Conservation (phyloP, 805 yeast genomes). For the Tanozyma kutaoensis region DNA sequence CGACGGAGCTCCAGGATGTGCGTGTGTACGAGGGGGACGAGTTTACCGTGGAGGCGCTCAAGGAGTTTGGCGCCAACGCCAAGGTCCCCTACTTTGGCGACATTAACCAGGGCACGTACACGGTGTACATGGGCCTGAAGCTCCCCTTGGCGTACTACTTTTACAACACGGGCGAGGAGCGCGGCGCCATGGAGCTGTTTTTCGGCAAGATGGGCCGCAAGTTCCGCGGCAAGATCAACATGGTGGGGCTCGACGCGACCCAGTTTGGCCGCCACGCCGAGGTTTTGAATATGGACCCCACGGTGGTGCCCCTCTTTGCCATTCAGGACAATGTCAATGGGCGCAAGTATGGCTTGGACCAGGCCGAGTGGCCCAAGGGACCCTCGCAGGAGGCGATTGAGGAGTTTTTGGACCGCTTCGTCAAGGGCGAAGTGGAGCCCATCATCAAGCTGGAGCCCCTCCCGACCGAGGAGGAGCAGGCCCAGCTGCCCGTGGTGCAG, state of each 20-base stretch:
- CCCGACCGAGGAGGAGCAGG: slow-evolving; percentile 65
- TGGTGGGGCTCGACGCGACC: slow-evolving; percentile 79
- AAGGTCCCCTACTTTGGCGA: slow-evolving; percentile 80
- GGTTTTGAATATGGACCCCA: slow-evolving; percentile 69
- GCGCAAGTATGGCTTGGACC: slow-evolving; percentile 69
- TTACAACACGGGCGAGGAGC: slow-evolving; percentile 58
- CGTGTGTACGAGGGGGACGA: slow-evolving; percentile 25
- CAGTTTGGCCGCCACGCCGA: slow-evolving; percentile 79
- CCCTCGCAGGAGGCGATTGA: slow-evolving; percentile 35
- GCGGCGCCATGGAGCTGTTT: slow-evolving; percentile 35
- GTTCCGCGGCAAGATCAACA: slow-evolving; percentile 68
- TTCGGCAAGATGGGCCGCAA: slow-evolving; percentile 57
- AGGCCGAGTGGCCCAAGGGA: slow-evolving; percentile 35
- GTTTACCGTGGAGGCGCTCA: slow-evolving; percentile 22
- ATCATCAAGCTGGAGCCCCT: slow-evolving; percentile 74
- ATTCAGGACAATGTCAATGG: slow-evolving; percentile 62
- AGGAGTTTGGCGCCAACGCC: slow-evolving; percentile 43
- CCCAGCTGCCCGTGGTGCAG: slow-evolving; percentile 43
- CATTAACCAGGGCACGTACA: slow-evolving; percentile 68
- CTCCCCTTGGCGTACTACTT: slow-evolving; percentile 84
- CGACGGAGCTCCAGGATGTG: slow-evolving; percentile 26
- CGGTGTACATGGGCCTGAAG: slow-evolving; percentile 55
- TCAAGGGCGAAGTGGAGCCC: slow-evolving; percentile 55
- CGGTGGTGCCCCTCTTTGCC: slow-evolving; percentile 75
- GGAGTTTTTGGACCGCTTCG: slow-evolving; percentile 49